Evolutionary conservation across 164 flowering plant species (phyloP).

Genomic region (Piper betle): DNA sequence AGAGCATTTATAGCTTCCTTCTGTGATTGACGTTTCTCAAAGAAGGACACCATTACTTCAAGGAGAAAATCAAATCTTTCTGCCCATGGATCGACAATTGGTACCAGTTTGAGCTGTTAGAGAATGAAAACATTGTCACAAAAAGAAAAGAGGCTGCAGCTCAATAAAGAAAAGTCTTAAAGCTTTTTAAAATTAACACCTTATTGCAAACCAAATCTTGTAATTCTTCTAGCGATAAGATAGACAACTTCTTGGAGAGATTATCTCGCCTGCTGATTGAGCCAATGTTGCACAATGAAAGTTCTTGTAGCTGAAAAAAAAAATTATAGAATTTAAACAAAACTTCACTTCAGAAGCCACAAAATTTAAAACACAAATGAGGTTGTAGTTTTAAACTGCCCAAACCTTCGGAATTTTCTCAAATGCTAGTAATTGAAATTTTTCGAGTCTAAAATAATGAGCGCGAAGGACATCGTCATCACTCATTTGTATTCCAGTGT

Average conservation of each 20-base stretch:
- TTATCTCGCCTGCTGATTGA: slow-evolving; percentile 72
- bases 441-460: slow-evolving; percentile 75
- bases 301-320: slow-evolving; percentile 52
- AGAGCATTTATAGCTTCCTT: slow-evolving; percentile 97
- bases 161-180: neutral
- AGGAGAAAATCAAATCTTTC: slow-evolving; percentile 76
- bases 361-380: no score
- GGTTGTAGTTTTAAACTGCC: neutral
- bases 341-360: no score
- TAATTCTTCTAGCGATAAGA: slow-evolving; percentile 59
- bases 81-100: slow-evolving; percentile 80
- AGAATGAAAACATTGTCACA: neutral
- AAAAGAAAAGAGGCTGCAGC: neutral
- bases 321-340: neutral
- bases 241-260: slow-evolving; percentile 74
- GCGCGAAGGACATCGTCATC: slow-evolving; percentile 86
- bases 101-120: slow-evolving; percentile 77
- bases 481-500: slow-evolving; percentile 64
- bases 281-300: slow-evolving; percentile 84
- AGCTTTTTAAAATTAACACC: slow-evolving; percentile 22
- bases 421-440: slow-evolving; percentile 83
- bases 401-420: slow-evolving; percentile 89
- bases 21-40: slow-evolving; percentile 86
- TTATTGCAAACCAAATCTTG: slow-evolving; percentile 74
- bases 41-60: slow-evolving; percentile 84